These are phyloP conservation scores for Amanita jacksonii DNA, from an alignment of 768 basidiomycete species.

Conservation along the genomic window DNA sequence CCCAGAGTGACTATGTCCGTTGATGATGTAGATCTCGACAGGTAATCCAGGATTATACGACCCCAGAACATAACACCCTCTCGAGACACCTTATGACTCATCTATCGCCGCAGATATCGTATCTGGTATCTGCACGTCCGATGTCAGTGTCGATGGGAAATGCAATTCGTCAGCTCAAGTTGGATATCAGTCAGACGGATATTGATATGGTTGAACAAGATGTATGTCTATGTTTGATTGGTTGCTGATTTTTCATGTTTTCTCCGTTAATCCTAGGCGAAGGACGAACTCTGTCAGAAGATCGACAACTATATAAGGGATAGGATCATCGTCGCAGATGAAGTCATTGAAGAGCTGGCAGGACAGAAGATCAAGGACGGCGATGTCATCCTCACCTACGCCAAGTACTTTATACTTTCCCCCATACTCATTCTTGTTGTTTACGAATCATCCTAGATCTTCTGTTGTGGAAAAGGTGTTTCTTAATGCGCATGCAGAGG, in stretches of 20 bases:
- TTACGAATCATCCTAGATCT: slow-evolving; percentile 44
- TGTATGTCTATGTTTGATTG: slow-evolving; percentile 31
- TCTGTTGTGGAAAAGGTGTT: slow-evolving; percentile 91
- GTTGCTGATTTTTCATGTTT: slow-evolving; percentile 6
- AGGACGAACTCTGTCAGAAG: slow-evolving; percentile 68
- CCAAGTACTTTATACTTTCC: slow-evolving; percentile 37
- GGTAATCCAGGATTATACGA: slow-evolving; percentile 88
- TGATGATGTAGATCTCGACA: slow-evolving; percentile 20
- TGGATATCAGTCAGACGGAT: slow-evolving; percentile 87
- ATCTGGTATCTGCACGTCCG: slow-evolving; percentile 79
- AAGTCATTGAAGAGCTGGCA: slow-evolving; percentile 85
- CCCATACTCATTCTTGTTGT: background rate
- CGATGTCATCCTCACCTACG: slow-evolving; percentile 89
- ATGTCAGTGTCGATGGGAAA: slow-evolving; percentile 95
- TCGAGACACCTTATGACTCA: slow-evolving; percentile 88
- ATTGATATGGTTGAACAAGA: slow-evolving; percentile 94
- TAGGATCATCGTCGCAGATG: slow-evolving; percentile 85
- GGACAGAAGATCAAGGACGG: slow-evolving; percentile 91
- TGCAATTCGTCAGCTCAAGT: slow-evolving; percentile 87
- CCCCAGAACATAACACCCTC: slow-evolving; percentile 78
- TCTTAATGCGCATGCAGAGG: slow-evolving; percentile 62
- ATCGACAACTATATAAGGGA: slow-evolving; percentile 94
- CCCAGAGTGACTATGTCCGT: slow-evolving; percentile 8
- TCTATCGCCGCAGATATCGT: slow-evolving; percentile 87
- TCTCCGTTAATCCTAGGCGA: slow-evolving; percentile 48